Percentiles rank a stretch among this genome's conserved stretches.
phyloP scores from a whole-genome alignment of 2,329 filamentous ascomycete genomes.

The Colletotrichum shisoi region DNA sequence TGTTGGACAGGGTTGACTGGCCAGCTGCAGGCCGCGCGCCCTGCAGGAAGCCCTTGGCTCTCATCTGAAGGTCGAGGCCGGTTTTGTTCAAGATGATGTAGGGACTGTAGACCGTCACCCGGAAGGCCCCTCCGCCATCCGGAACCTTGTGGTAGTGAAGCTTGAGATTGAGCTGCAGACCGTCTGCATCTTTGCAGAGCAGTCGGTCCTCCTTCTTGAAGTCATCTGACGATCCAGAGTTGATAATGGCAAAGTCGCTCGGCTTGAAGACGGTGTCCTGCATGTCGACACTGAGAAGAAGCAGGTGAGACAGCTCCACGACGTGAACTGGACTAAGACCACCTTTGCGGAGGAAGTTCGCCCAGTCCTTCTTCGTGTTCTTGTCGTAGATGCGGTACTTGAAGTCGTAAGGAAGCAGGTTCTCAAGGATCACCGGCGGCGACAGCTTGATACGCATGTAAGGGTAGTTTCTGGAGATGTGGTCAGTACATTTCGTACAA shows the following conservation, averaged over 20 bases:
- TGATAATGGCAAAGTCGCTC: slow-evolving; percentile 97
- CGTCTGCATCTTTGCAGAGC: slow-evolving; percentile 83
- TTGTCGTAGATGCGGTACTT: slow-evolving; percentile 99
- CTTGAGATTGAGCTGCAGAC: slow-evolving; percentile 78
- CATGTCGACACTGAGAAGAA: slow-evolving; percentile 93
- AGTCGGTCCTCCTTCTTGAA: slow-evolving; percentile 84
- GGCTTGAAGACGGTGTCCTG: slow-evolving; percentile 94
- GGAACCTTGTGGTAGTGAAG: slow-evolving; percentile 92
- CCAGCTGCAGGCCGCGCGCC: slow-evolving; percentile 84
- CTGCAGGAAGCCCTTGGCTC: slow-evolving; percentile 88
- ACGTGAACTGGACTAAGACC: slow-evolving; percentile 97
- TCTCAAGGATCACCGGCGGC: slow-evolving; percentile 92
- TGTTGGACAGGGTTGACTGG: slow-evolving; percentile 65
- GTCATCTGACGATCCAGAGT: slow-evolving; percentile 84
- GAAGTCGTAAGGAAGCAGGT: slow-evolving; percentile 95
- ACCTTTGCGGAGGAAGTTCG: slow-evolving; percentile 95
- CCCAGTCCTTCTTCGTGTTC: slow-evolving; percentile 98
- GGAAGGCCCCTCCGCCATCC: slow-evolving; percentile 93
- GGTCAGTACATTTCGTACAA: slow-evolving; percentile 45
- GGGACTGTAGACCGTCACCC: slow-evolving; percentile 91
- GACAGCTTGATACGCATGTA: slow-evolving; percentile 94
- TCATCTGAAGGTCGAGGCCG: slow-evolving; percentile 84
- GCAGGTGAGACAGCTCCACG: slow-evolving; percentile 90
- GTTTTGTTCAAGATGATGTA: slow-evolving; percentile 97
- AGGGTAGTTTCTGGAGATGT: slow-evolving; percentile 73